Base-by-base conservation (phyloP, 2,329 filamentous ascomycete species). In the Botryotinia narcissicola region DNA sequence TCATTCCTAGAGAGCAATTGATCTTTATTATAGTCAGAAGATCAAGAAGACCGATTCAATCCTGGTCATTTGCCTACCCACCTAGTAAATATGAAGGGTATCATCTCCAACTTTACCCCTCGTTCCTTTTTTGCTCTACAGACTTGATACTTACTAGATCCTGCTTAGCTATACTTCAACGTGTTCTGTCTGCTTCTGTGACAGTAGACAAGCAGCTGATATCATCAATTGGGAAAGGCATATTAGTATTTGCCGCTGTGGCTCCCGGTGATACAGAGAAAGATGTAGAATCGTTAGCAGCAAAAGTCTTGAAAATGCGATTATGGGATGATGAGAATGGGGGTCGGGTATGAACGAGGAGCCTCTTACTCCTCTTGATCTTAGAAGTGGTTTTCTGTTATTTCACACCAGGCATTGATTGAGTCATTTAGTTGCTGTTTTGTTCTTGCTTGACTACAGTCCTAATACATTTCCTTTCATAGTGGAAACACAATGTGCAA, bases 171-270 rank as follows among this genome's bases (percentile, higher is more conserved):
- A 93, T 99, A 74, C 85, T 98, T 71, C 96, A 99, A 84, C 90
- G 96, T 77, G 96, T 99, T 70, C 90, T 97, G 75, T 98, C 95
- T 61, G 95, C 95, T 75, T 98, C 95, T 12, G 96, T 99, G 79
- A 96, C 94, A 1, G 95, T 99, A 70, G 95, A 99, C 81, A 92
- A 93, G 80, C 88, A 97, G 81, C 85, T 97, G 44, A 89, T 99
- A 63, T 98, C 96, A 1, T 93, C 92, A 4, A 98, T 99, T 79
- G 93, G 94, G 74, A 93, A 92, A 83, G 96, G 96, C 44, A 84
- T 99, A 61, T 86, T 99, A 10, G 94, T 98, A 46, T 92, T 99
- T 81, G 95, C 95, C 35, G 96, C 95, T 40, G 90, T 99, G 61
- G 94, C 92, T 46, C 95, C 94, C 59, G 92, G 95, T 72, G 96